A percentile compares a stretch with the other conserved stretches of the same genome.
Evolutionary conservation across 805 yeast genomes (phyloP).

Genomic region (Osmozyma mogii): DNA sequence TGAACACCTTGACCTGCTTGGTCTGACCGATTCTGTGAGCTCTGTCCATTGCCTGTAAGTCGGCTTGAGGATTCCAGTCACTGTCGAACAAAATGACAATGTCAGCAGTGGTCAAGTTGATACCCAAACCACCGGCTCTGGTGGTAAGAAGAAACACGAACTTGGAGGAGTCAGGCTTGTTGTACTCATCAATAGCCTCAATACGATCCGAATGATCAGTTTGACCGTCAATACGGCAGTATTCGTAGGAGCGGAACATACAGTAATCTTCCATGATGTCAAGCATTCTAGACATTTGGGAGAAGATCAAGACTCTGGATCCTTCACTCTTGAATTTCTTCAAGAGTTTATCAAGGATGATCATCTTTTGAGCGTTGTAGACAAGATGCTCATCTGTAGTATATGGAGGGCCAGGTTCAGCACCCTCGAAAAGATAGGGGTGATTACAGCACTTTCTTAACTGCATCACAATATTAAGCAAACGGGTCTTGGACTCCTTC

Average conservation of each 20-base stretch:
- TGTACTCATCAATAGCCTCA: conserved; percentile 69
- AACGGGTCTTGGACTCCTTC: conserved; percentile 66
- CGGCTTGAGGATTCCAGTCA: conserved; percentile 89
- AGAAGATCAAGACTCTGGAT: conserved; percentile 68
- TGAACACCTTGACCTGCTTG: conserved; percentile 71
- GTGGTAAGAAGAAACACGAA: conserved; percentile 73
- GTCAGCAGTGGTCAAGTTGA: conserved; percentile 75
- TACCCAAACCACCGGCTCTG: conserved; percentile 88
- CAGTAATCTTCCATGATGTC: conserved; percentile 79
- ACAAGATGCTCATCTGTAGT: conserved; percentile 81
- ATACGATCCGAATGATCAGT: conserved; percentile 76
- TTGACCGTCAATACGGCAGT: conserved; percentile 78
- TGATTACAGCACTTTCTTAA: conserved; percentile 79
- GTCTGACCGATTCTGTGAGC: conserved; percentile 86
- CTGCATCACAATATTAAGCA: conserved; percentile 78
- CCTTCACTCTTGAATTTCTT: conserved; percentile 60
- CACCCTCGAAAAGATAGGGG: conserved; percentile 80
- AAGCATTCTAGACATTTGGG: conserved; percentile 77
- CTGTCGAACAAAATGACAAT: conserved; percentile 69
- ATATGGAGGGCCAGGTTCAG: conserved; percentile 84
- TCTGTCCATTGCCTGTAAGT: conserved; percentile 83
- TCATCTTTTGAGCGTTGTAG: conserved; percentile 63
- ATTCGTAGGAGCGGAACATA: conserved; percentile 56
- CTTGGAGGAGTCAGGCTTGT: conserved; percentile 64
- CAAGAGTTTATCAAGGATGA: conserved; percentile 60